Evolutionary conservation across 257 asterid genomes (phyloP), one percentile per base, ranked within the genome.

Genomic region (Echium plantagineum): DNA sequence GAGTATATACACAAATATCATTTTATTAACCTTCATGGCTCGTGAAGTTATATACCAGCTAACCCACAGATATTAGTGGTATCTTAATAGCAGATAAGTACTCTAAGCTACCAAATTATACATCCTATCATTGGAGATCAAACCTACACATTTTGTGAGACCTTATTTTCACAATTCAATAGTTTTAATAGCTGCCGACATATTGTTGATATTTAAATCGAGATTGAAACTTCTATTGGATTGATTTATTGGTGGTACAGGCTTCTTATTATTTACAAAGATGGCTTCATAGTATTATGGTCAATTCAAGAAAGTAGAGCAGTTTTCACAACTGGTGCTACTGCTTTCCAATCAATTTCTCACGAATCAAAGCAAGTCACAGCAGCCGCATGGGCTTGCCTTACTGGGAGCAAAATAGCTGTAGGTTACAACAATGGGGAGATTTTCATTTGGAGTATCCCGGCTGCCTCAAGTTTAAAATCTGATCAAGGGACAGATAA

Each of bases 391-490:
- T 91, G 96, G 96, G 78, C 82, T 61, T 91, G 96, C 68, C 75
- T 86, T 21, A 48, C 65, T 71, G 98, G 98, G 70, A 88, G 87
- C 66, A 91, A 81, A 82, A 72, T 82, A 58, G 89, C 66, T 18
- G 81, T 88, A 69, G 98, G 98, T 48, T 91, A 85, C 77, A 85
- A 82, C 76, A 85, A 79, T 2, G 98, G 98, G 28, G 98, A 88
- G 61, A 80, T 91, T 67, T 62, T 77, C 60, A 71, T 91, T 55
- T 88, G 96, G 98, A 77, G 76, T 53, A 69, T 91, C 69, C 86
- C 89, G 52, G 62, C 76, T 57, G 66, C 80, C 6, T 61, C 76
- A 54, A 77, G 67, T 71, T 67, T 75, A 20, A 75, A 73, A 55
- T 47, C 59, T 15, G 81, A 75, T 58, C 76, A 66, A 20, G 73